Conservation (phyloP, 2,329 filamentous ascomycete species). For the Aspergillus clavatus region DNA sequence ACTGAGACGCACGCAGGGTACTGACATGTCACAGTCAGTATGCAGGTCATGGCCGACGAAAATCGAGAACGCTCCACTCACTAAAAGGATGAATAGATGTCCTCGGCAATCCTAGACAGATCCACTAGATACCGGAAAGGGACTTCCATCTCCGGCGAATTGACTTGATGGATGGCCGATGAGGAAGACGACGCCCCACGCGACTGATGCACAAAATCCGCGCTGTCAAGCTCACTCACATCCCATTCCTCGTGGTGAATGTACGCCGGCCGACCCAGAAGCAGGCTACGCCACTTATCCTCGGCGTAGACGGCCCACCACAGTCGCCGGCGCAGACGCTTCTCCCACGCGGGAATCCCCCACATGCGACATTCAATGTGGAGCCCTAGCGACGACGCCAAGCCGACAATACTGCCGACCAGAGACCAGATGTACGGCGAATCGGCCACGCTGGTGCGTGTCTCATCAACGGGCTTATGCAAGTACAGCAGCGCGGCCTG, state of each 20-base stretch:
- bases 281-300: constrained; percentile 37
- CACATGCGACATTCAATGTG: constrained; percentile 36
- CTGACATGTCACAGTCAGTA: constrained; percentile 11
- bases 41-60: no score
- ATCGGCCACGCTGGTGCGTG: constrained; percentile 24
- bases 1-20: constrained; percentile 28
- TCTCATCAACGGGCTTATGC: constrained; percentile 22
- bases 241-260: constrained; percentile 35
- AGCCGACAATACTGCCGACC: constrained; percentile 32
- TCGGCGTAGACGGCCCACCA: constrained; percentile 41
- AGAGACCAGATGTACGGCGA: constrained; percentile 36
- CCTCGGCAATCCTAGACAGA: constrained; percentile 27
- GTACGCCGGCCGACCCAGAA: constrained; percentile 34
- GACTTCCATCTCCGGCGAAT: constrained; percentile 17
- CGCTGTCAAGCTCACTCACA: constrained; percentile 26
- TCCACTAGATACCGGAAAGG: constrained; percentile 26
- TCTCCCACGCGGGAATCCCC: constrained; percentile 37
- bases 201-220: constrained; percentile 21
- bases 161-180: constrained; percentile 11
- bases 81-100: constrained; percentile 31
- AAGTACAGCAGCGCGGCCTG: constrained; percentile 31
- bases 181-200: constrained; percentile 9
- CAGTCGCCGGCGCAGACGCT: constrained; percentile 33
- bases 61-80: no score
- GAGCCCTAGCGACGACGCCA: constrained; percentile 32